Percentiles rank a stretch among this genome's conserved stretches.
phyloP scores from a whole-genome alignment of 2,329 filamentous ascomycete genomes.

The Trichothecium roseum region DNA sequence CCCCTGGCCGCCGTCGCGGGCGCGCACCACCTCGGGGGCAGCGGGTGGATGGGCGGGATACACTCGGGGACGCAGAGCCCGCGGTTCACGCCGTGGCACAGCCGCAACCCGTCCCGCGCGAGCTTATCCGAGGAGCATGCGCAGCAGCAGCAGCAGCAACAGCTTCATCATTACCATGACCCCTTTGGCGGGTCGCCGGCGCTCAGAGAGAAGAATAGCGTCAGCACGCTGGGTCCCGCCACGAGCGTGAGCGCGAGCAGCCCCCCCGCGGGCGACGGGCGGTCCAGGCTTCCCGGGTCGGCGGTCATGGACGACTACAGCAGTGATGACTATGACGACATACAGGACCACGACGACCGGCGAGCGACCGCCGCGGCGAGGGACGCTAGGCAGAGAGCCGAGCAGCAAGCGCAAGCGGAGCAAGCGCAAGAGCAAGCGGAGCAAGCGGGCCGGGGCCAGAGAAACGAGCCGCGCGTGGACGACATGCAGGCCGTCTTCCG shows the following conservation, averaged over 20 bases:
- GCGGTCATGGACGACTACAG: constrained; percentile 28
- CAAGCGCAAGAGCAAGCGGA: constrained; percentile 7
- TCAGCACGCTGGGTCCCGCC: constrained; percentile 50
- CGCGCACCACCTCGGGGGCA: constrained; percentile 30
- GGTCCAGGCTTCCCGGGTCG: constrained; percentile 19
- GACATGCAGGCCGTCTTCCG: constrained; percentile 90
- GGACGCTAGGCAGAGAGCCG: no score
- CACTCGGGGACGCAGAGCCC: constrained; percentile 8
- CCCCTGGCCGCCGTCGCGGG: constrained; percentile 72
- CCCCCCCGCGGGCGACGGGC: constrained; percentile 44
- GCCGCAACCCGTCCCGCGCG: constrained; percentile 33
- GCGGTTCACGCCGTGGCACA: constrained; percentile 18
- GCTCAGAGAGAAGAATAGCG: constrained; percentile 49
- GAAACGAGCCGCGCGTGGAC: constrained; percentile 66
- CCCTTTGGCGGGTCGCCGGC: constrained; percentile 21
- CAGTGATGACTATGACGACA: constrained; percentile 18
- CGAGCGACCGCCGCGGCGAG: no score
- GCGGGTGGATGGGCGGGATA: constrained; percentile 21
- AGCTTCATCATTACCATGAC: no score
- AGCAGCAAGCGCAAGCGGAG: no score
- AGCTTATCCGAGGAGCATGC: constrained; percentile 36
- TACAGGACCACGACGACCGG: no score
- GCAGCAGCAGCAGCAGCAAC: no score
- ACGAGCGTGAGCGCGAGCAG: constrained; percentile 37
- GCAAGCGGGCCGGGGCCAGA: constrained; percentile 12